Percentiles rank a stretch among this genome's conserved stretches.
Conservation (phyloP, 176 grass and related monocot genomes). For the Lolium multiflorum region DNA sequence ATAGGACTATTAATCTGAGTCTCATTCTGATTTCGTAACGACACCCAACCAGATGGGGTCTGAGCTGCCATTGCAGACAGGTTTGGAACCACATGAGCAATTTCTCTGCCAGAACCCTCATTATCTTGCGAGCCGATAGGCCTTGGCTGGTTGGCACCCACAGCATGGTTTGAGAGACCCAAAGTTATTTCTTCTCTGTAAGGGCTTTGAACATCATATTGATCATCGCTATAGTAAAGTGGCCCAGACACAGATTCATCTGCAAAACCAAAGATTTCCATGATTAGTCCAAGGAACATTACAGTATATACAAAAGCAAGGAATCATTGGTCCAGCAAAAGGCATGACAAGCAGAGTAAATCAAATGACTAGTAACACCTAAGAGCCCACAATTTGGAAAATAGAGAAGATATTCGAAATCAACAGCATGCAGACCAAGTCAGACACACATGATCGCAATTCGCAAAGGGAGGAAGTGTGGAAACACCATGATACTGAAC, state of each 20-base stretch:
- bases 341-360: not conserved
- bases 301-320: not conserved
- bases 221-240: not conserved
- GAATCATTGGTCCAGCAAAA: not conserved
- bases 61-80: not conserved
- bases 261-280: constrained; percentile 11
- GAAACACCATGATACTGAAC: not conserved
- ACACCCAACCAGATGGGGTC: not conserved
- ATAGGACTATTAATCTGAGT: constrained; percentile 6
- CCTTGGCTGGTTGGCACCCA: not conserved
- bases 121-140: constrained; percentile 3
- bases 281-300: not conserved
- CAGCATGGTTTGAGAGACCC: constrained; percentile 3
- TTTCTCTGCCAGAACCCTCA: not conserved
- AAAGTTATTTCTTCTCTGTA: not conserved
- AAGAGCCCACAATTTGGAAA: not conserved
- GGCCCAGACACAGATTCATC: constrained; percentile 39
- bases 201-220: constrained; percentile 34
- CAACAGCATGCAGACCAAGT: not conserved
- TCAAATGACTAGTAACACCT: not conserved
- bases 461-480: not conserved
- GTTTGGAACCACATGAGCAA: not conserved
- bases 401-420: not conserved
- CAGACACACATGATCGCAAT: too few species aligned
- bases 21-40: constrained; percentile 1